Base-by-base conservation (phyloP, 1,284 basidiomycete genomes). In the Wallemia hederae region DNA sequence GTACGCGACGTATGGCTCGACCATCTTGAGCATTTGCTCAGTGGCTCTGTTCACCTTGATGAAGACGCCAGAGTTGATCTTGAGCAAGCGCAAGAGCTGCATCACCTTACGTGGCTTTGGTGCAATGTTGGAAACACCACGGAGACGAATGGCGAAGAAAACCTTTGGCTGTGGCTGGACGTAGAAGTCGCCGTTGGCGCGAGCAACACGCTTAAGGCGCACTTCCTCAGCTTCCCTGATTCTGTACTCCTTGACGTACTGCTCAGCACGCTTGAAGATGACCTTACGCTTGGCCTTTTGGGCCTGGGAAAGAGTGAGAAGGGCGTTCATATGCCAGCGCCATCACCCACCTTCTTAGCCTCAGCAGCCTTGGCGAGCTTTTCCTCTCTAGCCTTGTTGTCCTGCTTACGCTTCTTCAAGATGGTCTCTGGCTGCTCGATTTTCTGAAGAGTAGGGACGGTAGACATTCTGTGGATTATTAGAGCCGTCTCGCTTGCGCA, bases 31-130 rank as follows among this genome's bases (percentile, higher is more conserved):
- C 94, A 97, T 97, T 73, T 97, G 88, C 69, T 86, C 80, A 61
- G 91, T 97, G 39, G 94, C 91, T 75, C 80, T 89, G 70, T 89
- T 98, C 63, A 89, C 88, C 74, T 91, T 91, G 72, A 99, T 80
- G 70, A 99, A 98, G 63, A 98, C 84, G 75, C 92, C 94, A 72
- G 94, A 97, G 83, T 98, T 98, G 78, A 99, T 98, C 74, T 98
- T 94, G 66, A 96, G 82, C 64, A 99, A 82, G 69, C 92, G 89
- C 71, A 99, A 85, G 65, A 99, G 83, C 74, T 98, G 92, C 70
- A 98, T 76, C 72, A 98, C 96, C 80, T 98, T 98, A 73, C 90
- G 84, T 68, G 92, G 94, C 77, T 98, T 98, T 65, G 92, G 92
- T 63, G 92, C 89, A 71, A 98, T 92, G 74, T 97, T 90, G 75